These are phyloP conservation scores for Cyclotella choctawhatcheeana DNA, from an alignment of 108 stramenopile genomes.

Conservation along the genomic window DNA sequence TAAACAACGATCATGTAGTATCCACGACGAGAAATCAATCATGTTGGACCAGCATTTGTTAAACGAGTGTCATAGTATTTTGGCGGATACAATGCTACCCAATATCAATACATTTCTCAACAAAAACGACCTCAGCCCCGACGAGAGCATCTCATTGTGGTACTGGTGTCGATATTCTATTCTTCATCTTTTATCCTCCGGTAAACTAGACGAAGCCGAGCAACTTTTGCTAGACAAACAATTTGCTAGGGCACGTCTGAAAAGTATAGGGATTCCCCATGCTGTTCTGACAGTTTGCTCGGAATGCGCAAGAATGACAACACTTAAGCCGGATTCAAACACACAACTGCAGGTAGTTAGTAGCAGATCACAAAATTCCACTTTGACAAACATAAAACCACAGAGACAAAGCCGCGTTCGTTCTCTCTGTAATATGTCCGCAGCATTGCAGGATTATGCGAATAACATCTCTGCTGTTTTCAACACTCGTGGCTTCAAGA, in stretches of 20 bases:
- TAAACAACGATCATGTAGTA: slow-evolving; percentile 8
- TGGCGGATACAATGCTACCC: slow-evolving; percentile 19
- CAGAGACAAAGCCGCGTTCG: slow-evolving; percentile 20
- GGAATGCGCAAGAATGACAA: slow-evolving; percentile 29
- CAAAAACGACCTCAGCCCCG: neutral
- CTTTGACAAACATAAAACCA: no score
- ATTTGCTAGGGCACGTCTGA: slow-evolving; percentile 28
- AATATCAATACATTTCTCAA: slow-evolving; percentile 17
- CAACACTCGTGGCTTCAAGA: slow-evolving; percentile 7
- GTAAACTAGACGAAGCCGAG: slow-evolving; percentile 22
- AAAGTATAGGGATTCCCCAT: slow-evolving; percentile 21
- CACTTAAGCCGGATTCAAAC: slow-evolving; percentile 9
- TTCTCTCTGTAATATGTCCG: slow-evolving; percentile 22
- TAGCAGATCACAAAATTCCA: no score
- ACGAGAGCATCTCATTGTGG: slow-evolving; percentile 16
- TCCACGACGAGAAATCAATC: slow-evolving; percentile 7
- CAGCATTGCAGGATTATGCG: slow-evolving; percentile 17
- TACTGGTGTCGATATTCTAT: slow-evolving; percentile 32
- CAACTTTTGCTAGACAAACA: slow-evolving; percentile 5
- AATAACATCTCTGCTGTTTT: neutral
- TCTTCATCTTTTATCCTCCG: slow-evolving; percentile 30
- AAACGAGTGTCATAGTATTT: slow-evolving; percentile 34
- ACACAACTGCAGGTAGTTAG: slow-evolving; percentile 22
- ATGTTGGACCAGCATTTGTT: slow-evolving; percentile 14
- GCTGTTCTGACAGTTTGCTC: slow-evolving; percentile 26